Evolutionary conservation across 2,329 filamentous ascomycete genomes (phyloP).

Genomic region (Beauveria rudraprayagi): DNA sequence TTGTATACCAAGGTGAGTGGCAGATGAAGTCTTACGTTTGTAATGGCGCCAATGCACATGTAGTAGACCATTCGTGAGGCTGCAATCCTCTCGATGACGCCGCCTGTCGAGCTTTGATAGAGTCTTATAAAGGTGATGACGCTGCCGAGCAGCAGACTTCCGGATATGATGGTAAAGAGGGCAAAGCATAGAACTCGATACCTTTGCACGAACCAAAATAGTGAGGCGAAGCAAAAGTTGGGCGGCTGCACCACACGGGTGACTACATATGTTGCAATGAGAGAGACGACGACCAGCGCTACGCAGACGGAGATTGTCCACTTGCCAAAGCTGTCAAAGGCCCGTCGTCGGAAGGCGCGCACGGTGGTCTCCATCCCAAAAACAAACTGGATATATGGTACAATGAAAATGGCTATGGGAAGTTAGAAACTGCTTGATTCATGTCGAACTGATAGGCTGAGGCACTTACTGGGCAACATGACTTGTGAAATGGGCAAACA

Average conservation of each 20-base stretch:
- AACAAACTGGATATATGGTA: constrained; percentile 56
- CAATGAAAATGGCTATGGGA: constrained; percentile 52
- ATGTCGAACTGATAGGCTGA: too few species aligned
- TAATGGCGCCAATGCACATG: constrained; percentile 46
- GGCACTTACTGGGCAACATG: constrained; percentile 48
- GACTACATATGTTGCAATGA: constrained; percentile 50
- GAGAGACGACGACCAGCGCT: constrained; percentile 38
- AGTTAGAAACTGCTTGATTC: not conserved
- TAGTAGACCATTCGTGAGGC: constrained; percentile 66
- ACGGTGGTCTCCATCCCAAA: constrained; percentile 56
- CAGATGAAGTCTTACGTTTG: constrained; percentile 39
- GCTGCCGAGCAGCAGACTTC: constrained; percentile 42
- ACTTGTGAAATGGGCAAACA: constrained; percentile 48
- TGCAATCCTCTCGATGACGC: constrained; percentile 50
- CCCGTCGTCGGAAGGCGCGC: constrained; percentile 43
- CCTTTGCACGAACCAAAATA: constrained; percentile 58
- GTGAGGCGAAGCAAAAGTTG: constrained; percentile 56
- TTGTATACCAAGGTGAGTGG: too few species aligned
- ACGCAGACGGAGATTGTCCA: constrained; percentile 54
- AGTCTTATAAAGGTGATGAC: constrained; percentile 50
- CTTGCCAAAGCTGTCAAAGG: constrained; percentile 51
- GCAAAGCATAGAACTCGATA: constrained; percentile 52
- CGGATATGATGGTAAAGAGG: constrained; percentile 42
- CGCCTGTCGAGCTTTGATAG: constrained; percentile 44
- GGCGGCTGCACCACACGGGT: constrained; percentile 47